phyloP scores from a whole-genome alignment of 495 filamentous ascomycete species.

The Penicillium alfredii region DNA sequence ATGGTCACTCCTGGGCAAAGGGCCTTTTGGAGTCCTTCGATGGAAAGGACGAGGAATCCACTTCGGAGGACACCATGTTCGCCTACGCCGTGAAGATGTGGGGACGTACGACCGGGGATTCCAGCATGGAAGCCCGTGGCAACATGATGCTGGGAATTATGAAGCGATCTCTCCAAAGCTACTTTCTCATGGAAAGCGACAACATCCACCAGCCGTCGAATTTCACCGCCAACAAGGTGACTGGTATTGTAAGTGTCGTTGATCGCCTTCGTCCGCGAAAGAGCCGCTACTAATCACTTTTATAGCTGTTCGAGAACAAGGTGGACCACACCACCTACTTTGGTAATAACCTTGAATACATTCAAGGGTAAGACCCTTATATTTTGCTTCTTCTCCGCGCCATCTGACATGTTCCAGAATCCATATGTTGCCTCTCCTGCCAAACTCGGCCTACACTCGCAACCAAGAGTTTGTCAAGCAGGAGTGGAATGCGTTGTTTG shows the following conservation, averaged over 20 bases:
- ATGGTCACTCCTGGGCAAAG: slow-evolving; percentile 95
- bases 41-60: slow-evolving; percentile 88
- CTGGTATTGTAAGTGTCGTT: slow-evolving; percentile 61
- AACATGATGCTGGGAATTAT: slow-evolving; percentile 80
- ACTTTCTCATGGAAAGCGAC: slow-evolving; percentile 67
- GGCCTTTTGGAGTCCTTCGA: slow-evolving; percentile 89
- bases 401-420: no score
- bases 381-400: background rate
- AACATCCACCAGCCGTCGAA: slow-evolving; percentile 72
- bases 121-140: slow-evolving; percentile 76
- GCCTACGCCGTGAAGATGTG: slow-evolving; percentile 92
- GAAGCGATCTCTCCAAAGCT: slow-evolving; percentile 61
- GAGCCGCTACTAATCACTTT: slow-evolving; percentile 8
- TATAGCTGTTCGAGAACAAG: slow-evolving; percentile 90
- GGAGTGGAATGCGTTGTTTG: slow-evolving; percentile 82
- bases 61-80: slow-evolving; percentile 85
- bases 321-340: slow-evolving; percentile 95
- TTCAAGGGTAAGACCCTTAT: slow-evolving; percentile 58
- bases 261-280: background rate
- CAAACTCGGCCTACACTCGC: slow-evolving; percentile 62
- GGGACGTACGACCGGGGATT: slow-evolving; percentile 69
- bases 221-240: slow-evolving; percentile 79
- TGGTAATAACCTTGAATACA: slow-evolving; percentile 69
- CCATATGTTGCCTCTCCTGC: slow-evolving; percentile 89
- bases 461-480: slow-evolving; percentile 63